phyloP scores from a whole-genome alignment of 2,329 filamentous ascomycete genomes.

The Aspergillus sp. region DNA sequence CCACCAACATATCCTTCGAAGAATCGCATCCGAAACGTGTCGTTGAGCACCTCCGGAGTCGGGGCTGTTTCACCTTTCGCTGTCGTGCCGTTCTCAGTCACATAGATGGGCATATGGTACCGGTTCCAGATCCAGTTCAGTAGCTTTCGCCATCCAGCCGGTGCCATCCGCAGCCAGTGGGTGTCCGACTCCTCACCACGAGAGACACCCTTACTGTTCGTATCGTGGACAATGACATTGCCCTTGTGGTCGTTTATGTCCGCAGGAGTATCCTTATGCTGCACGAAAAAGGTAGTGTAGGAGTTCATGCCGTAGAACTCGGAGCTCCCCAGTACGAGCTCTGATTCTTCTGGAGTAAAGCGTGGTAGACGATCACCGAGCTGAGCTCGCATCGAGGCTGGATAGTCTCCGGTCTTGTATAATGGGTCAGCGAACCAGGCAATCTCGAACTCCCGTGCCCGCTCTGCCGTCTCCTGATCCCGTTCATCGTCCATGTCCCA shows the following conservation, averaged over 20 bases:
- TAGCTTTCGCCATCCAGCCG: constrained; percentile 70
- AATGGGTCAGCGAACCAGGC: constrained; percentile 81
- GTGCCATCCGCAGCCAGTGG: constrained; percentile 72
- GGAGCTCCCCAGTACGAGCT: constrained; percentile 71
- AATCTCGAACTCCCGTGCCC: constrained; percentile 79
- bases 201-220: constrained; percentile 66
- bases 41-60: constrained; percentile 66
- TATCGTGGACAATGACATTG: constrained; percentile 67
- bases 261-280: constrained; percentile 59
- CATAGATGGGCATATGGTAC: constrained; percentile 73
- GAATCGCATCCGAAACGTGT: constrained; percentile 74
- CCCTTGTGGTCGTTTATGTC: constrained; percentile 66
- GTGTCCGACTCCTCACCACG: constrained; percentile 78
- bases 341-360: constrained; percentile 68
- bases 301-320: constrained; percentile 91
- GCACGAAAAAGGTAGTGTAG: constrained; percentile 80
- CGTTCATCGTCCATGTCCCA: constrained; percentile 71
- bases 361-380: constrained; percentile 72
- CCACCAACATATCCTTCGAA: constrained; percentile 68
- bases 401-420: constrained; percentile 72
- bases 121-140: constrained; percentile 70
- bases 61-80: constrained; percentile 75
- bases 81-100: constrained; percentile 81
- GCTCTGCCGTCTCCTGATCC: constrained; percentile 69
- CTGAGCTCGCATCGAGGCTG: constrained; percentile 73